Conservation (phyloP, 345 rosid species). For the Carallia pectinifolia region DNA sequence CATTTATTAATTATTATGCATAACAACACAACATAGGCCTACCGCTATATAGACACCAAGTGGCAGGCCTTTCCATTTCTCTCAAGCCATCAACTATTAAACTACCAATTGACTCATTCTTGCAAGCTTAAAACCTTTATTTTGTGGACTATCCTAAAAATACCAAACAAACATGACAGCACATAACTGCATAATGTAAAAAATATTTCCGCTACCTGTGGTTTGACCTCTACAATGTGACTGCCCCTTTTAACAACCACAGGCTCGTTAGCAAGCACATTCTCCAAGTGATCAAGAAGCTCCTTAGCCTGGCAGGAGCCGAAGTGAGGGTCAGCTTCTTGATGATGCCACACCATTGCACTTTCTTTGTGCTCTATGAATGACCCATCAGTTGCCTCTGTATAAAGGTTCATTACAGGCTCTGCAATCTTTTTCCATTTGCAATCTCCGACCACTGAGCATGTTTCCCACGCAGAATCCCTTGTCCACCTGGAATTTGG, state of each 20-base stretch:
- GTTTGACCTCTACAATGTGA: slow-evolving; percentile 81
- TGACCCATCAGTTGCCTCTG: slow-evolving; percentile 83
- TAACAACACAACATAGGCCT: no score
- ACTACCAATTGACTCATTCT: no score
- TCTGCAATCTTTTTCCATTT: slow-evolving; percentile 65
- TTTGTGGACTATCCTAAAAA: no score
- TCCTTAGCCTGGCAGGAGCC: slow-evolving; percentile 80
- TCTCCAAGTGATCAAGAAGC: slow-evolving; percentile 82
- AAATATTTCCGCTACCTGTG: slow-evolving; percentile 53
- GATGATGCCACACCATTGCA: slow-evolving; percentile 86
- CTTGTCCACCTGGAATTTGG: slow-evolving; percentile 47
- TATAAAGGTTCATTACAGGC: slow-evolving; percentile 74
- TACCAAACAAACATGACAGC: no score
- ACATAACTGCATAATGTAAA: no score
- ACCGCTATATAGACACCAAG: no score
- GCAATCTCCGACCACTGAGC: slow-evolving; percentile 34
- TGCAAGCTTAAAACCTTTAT: no score
- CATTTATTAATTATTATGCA: no score
- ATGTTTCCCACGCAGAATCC: slow-evolving; percentile 54
- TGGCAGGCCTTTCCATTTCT: no score
- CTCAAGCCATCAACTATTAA: no score
- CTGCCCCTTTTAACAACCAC: slow-evolving; percentile 83
- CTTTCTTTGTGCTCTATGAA: slow-evolving; percentile 75
- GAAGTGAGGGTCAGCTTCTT: slow-evolving; percentile 65
- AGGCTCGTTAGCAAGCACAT: slow-evolving; percentile 79